phyloP scores from a whole-genome alignment of 2,329 filamentous ascomycete species.

The Drechslerella coelobrocha region DNA sequence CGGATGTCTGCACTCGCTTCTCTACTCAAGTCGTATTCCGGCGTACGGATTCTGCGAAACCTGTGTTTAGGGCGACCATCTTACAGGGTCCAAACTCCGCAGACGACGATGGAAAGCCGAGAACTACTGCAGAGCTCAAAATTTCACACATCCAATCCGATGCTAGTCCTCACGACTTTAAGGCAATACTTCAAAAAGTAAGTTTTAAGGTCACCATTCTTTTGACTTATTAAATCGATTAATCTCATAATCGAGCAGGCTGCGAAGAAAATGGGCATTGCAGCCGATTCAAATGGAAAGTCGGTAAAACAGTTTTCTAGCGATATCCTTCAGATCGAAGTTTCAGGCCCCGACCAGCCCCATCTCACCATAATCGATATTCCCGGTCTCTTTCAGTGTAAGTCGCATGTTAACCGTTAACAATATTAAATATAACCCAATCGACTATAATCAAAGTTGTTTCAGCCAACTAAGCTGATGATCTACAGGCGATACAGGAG shows the following conservation, averaged over 20 bases:
- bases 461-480: slow-evolving; percentile 1
- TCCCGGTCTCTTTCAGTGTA: slow-evolving; percentile 54
- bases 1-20: slow-evolving; percentile 52
- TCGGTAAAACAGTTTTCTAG: slow-evolving; percentile 51
- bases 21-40: slow-evolving; percentile 54
- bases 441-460: too few species aligned
- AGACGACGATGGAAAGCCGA: slow-evolving; percentile 3
- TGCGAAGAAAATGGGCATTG: slow-evolving; percentile 51
- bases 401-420: not conserved
- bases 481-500: slow-evolving; percentile 47
- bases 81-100: slow-evolving; percentile 26
- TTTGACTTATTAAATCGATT: not conserved
- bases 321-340: slow-evolving; percentile 53
- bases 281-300: too few species aligned
- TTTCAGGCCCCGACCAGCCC: slow-evolving; percentile 44
- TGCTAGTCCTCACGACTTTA: slow-evolving; percentile 19
- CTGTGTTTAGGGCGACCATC: slow-evolving; percentile 47
- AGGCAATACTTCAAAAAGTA: not conserved
- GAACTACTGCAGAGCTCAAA: slow-evolving; percentile 11
- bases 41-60: slow-evolving; percentile 14
- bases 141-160: slow-evolving; percentile 16
- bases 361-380: slow-evolving; percentile 54
- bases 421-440: not conserved
- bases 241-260: slow-evolving; percentile 31
- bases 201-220: not conserved